phyloP scores from a whole-genome alignment of 805 yeast genomes.

The Dipodascus geniculatus region DNA sequence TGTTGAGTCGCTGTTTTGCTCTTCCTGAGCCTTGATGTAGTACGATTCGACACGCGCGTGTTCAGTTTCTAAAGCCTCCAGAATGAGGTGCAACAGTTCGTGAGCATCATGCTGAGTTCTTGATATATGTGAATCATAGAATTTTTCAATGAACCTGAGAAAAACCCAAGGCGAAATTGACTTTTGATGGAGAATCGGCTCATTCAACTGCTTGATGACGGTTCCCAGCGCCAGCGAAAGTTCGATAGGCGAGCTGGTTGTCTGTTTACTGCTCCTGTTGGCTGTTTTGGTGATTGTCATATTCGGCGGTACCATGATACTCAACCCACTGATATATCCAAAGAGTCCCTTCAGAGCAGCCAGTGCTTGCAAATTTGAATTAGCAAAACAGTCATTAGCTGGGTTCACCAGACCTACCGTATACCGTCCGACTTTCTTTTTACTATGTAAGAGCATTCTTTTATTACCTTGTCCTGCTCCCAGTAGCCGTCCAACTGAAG shows the following conservation, averaged over 20 bases:
- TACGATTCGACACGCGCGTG: conserved; percentile 20
- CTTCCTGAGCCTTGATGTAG: conserved; percentile 1
- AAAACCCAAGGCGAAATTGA: conserved; percentile 71
- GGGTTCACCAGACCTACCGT: conserved; percentile 78
- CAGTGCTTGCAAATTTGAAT: conserved; percentile 64
- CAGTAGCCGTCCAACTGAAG: neutral
- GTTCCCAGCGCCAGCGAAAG: conserved; percentile 16
- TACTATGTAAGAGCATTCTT: conserved; percentile 7
- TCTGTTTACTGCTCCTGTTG: neutral
- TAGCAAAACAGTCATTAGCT: conserved; percentile 88
- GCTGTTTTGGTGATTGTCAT: neutral
- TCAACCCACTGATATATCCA: conserved; percentile 14
- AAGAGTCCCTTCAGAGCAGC: conserved; percentile 19
- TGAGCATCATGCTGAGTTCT: conserved; percentile 91
- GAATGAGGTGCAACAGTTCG: conserved; percentile 69
- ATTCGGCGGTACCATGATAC: neutral
- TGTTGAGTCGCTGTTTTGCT: conserved; percentile 6
- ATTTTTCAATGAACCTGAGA: conserved; percentile 56
- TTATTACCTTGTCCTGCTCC: neutral
- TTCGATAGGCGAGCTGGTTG: neutral
- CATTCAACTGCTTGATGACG: conserved; percentile 38
- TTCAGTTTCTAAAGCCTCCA: conserved; percentile 71
- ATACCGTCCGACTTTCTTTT: conserved; percentile 29
- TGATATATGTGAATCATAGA: conserved; percentile 64
- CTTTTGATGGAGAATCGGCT: conserved; percentile 40